A percentile compares a stretch with the other conserved stretches of the same genome.
Evolutionary conservation across 2,329 filamentous ascomycete species (phyloP).

Genomic region (Pleoardoris graminearum): DNA sequence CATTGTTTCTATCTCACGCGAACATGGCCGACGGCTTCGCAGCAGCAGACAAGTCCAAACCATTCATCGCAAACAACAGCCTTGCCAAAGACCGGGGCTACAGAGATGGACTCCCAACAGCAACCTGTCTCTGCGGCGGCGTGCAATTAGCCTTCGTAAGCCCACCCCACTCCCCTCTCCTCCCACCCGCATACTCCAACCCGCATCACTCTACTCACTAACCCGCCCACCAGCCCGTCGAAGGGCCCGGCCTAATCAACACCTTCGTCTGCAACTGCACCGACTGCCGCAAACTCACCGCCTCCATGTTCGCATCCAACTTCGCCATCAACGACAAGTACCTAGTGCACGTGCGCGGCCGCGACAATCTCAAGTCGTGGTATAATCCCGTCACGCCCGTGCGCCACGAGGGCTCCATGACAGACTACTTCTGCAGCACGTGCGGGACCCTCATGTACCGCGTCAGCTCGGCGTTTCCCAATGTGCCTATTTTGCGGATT

Average conservation of each 20-base stretch:
- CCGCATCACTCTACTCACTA: background rate
- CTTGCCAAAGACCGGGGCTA: background rate
- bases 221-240: slow-evolving; percentile 46
- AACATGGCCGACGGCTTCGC: slow-evolving; percentile 6
- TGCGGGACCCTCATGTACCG: slow-evolving; percentile 67
- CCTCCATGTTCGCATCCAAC: slow-evolving; percentile 63
- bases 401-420: slow-evolving; percentile 57
- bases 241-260: slow-evolving; percentile 50
- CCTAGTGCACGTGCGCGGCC: slow-evolving; percentile 55
- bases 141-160: too few species aligned
- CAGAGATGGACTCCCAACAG: slow-evolving; percentile 5
- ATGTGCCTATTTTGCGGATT: slow-evolving; percentile 55
- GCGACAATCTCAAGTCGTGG: slow-evolving; percentile 52
- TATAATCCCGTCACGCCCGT: slow-evolving; percentile 39
- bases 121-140: too few species aligned
- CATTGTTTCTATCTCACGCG: slow-evolving; percentile 3
- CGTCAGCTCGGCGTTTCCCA: slow-evolving; percentile 50
- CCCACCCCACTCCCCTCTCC: background rate
- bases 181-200: background rate
- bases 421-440: slow-evolving; percentile 62
- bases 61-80: slow-evolving; percentile 7
- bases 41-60: slow-evolving; percentile 7
- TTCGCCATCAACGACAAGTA: slow-evolving; percentile 53
- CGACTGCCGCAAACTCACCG: slow-evolving; percentile 65
- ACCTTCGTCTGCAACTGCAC: slow-evolving; percentile 63